Conservation (phyloP, 2,329 filamentous ascomycete genomes). For the Colletotrichum endophyticum region DNA sequence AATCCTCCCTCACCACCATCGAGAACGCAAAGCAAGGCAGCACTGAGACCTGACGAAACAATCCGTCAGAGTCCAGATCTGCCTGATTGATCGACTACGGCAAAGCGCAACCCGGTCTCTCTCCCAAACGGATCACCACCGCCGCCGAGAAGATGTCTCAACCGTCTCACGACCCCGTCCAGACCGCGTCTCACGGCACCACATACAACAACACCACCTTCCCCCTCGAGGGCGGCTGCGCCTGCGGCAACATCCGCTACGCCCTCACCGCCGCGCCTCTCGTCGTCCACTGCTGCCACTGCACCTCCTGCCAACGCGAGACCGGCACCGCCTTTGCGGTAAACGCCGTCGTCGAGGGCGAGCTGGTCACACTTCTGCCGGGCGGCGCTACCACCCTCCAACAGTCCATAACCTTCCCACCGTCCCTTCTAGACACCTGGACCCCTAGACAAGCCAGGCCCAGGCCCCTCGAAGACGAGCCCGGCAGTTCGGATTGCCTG, state of each 20-base stretch:
- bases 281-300: slow-evolving; percentile 51
- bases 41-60: not conserved
- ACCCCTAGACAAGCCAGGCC: not conserved
- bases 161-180: slow-evolving; percentile 9
- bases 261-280: slow-evolving; percentile 61
- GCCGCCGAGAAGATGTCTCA: slow-evolving; percentile 6
- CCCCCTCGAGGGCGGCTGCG: slow-evolving; percentile 57
- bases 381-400: slow-evolving; percentile 24
- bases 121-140: not conserved
- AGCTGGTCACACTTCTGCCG: slow-evolving; percentile 35
- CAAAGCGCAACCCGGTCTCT: slow-evolving; percentile 1
- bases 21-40: not conserved
- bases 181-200: not conserved
- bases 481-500: not conserved
- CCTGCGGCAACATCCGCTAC: slow-evolving; percentile 73
- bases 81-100: not conserved
- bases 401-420: not conserved
- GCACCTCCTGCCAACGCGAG: slow-evolving; percentile 50
- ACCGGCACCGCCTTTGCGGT: slow-evolving; percentile 43
- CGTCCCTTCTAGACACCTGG: not conserved
- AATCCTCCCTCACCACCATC: not conserved
- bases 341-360: slow-evolving; percentile 47
- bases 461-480: not conserved
- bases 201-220: not conserved
- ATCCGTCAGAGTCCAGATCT: not conserved